Conservation (phyloP, 192 early-diverging fungal species). For the Mortierella claussenii region DNA sequence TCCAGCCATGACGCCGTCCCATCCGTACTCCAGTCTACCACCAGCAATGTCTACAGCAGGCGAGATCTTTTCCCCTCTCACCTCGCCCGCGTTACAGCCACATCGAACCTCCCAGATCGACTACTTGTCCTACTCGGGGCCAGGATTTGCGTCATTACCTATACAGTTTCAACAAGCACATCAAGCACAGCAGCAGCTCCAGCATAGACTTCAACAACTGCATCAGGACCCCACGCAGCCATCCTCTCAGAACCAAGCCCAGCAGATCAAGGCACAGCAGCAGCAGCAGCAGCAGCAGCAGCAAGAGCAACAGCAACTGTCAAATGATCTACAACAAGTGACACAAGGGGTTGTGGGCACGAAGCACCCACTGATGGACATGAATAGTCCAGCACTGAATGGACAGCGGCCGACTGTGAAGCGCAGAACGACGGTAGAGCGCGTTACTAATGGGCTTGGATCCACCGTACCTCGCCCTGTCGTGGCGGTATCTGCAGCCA, state of each 20-base stretch:
- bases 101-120: constrained; percentile 43
- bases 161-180: constrained; percentile 48
- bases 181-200: constrained; percentile 29
- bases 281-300: constrained; percentile 22
- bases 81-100: constrained; percentile 71
- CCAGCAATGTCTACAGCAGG: constrained; percentile 37
- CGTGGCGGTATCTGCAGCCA: neutral
- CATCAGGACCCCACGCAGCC: constrained; percentile 5
- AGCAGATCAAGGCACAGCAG: constrained; percentile 26
- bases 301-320: constrained; percentile 8
- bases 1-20: constrained; percentile 73
- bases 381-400: constrained; percentile 9
- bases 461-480: no score
- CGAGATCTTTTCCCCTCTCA: constrained; percentile 68
- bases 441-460: neutral
- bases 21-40: constrained; percentile 56
- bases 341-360: constrained; percentile 12
- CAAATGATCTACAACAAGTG: constrained; percentile 1
- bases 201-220: constrained; percentile 25
- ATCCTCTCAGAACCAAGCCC: neutral
- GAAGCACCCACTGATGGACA: constrained; percentile 22
- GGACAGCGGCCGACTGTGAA: constrained; percentile 33
- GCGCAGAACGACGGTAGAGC: constrained; percentile 31
- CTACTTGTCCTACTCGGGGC: constrained; percentile 21
- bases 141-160: constrained; percentile 12